A percentile compares a stretch with the other conserved stretches of the same genome.
phyloP scores from a whole-genome alignment of 306 rosid species.

The Medicago arabica region DNA sequence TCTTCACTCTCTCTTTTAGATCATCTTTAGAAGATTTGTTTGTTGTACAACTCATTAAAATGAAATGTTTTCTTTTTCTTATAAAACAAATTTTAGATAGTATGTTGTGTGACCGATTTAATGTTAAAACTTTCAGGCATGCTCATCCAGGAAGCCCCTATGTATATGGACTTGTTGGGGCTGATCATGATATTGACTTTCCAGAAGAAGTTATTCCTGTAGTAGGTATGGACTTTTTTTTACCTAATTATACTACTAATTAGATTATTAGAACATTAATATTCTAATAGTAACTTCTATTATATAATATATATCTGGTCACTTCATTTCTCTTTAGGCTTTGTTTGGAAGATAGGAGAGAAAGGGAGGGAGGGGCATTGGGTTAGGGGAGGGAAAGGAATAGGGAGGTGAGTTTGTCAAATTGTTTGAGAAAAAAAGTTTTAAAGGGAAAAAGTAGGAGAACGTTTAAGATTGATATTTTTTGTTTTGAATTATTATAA shows the following conservation, averaged over 20 bases:
- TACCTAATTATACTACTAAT: constrained; percentile 4
- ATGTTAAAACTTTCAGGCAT: constrained; percentile 66
- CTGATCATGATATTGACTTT: constrained; percentile 90
- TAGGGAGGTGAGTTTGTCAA: too few species aligned
- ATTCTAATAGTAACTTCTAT: constrained; percentile 6
- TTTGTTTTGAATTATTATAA: too few species aligned
- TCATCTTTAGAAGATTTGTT: background rate
- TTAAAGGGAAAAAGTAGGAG: too few species aligned
- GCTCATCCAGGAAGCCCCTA: constrained; percentile 99
- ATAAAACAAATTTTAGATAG: constrained; percentile 3
- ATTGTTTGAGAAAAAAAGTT: too few species aligned
- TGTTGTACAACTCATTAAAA: constrained; percentile 9
- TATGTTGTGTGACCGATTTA: constrained; percentile 1
- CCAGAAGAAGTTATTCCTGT: constrained; percentile 99
- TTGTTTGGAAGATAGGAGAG: too few species aligned
- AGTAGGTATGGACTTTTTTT: constrained; percentile 60
- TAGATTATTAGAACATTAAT: constrained; percentile 27
- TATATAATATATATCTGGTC: constrained; percentile 13
- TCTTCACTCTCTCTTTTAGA: constrained; percentile 1
- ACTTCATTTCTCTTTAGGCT: constrained; percentile 8
- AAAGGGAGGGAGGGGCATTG: too few species aligned
- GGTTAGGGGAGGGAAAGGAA: too few species aligned
- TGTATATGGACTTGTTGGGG: constrained; percentile 92
- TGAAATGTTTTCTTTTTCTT: constrained; percentile 10
- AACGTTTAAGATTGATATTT: too few species aligned